Conservation (phyloP, 73 alveolate species). For the Paramecium octaurelia region DNA sequence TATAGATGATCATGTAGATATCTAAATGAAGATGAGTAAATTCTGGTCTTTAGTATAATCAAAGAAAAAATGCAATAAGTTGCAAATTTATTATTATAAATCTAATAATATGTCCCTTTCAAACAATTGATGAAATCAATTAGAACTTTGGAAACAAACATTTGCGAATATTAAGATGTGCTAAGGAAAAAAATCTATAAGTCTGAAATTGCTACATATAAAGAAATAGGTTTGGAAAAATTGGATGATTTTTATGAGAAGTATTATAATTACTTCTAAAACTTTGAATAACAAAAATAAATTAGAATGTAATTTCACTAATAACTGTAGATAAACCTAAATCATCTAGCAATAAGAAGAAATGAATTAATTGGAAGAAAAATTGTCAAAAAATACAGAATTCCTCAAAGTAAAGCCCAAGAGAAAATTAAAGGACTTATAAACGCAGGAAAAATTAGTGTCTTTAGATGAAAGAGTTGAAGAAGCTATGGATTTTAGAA, state of each 20-base stretch:
- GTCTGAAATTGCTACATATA: constrained; percentile 79
- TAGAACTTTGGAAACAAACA: constrained; percentile 76
- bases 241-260: constrained; percentile 83
- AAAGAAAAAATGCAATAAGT: constrained; percentile 57
- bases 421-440: constrained; percentile 79
- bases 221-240: constrained; percentile 92
- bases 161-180: constrained; percentile 81
- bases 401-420: constrained; percentile 87
- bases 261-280: constrained; percentile 79
- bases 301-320: constrained; percentile 48
- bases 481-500: constrained; percentile 95
- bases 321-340: constrained; percentile 62
- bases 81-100: constrained; percentile 52
- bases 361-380: constrained; percentile 78
- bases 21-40: constrained; percentile 61
- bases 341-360: constrained; percentile 75
- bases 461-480: constrained; percentile 96
- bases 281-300: constrained; percentile 74
- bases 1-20: neutral
- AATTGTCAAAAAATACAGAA: constrained; percentile 83
- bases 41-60: constrained; percentile 46
- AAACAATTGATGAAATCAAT: constrained; percentile 72
- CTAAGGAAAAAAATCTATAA: constrained; percentile 83
- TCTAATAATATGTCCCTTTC: constrained; percentile 55
- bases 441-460: constrained; percentile 90